Percentiles rank a stretch among this genome's conserved stretches.
phyloP scores from a whole-genome alignment of 805 yeast species.

The Lachancea waltii region DNA sequence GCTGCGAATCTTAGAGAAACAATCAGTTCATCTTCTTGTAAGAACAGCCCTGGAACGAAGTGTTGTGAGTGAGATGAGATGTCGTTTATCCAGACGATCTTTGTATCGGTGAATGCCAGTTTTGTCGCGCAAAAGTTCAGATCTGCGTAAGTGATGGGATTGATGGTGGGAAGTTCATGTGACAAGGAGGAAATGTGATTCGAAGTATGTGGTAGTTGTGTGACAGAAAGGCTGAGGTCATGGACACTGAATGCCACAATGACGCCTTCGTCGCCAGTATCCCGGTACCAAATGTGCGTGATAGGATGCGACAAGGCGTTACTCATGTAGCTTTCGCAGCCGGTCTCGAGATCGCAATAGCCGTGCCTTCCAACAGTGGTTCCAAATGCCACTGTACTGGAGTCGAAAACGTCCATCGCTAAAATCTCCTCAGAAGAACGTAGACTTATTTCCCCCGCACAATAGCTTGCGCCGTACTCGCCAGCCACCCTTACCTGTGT shows the following conservation, averaged over 20 bases:
- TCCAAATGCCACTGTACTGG: conserved; percentile 3
- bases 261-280: neutral
- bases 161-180: neutral
- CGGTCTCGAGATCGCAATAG: neutral
- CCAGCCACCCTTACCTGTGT: conserved; percentile 3
- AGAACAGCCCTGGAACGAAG: conserved; percentile 3
- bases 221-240: conserved; percentile 1
- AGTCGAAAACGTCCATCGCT: conserved; percentile 3
- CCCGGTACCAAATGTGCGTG: conserved; percentile 5
- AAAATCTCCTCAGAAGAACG: neutral
- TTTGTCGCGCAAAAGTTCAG: neutral
- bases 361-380: conserved; percentile 1
- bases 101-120: neutral
- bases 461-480: neutral
- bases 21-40: conserved; percentile 4
- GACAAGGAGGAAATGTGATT: neutral
- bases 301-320: neutral
- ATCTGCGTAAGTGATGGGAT: neutral
- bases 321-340: neutral
- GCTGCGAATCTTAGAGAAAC: conserved; percentile 6
- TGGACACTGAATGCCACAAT: neutral
- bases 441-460: neutral
- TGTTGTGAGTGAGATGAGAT: neutral
- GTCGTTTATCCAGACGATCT: neutral
- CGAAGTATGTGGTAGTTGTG: neutral